These are phyloP conservation scores for Monosporascus sp. DNA, from an alignment of 2,329 filamentous ascomycete genomes.

Conservation along the genomic window DNA sequence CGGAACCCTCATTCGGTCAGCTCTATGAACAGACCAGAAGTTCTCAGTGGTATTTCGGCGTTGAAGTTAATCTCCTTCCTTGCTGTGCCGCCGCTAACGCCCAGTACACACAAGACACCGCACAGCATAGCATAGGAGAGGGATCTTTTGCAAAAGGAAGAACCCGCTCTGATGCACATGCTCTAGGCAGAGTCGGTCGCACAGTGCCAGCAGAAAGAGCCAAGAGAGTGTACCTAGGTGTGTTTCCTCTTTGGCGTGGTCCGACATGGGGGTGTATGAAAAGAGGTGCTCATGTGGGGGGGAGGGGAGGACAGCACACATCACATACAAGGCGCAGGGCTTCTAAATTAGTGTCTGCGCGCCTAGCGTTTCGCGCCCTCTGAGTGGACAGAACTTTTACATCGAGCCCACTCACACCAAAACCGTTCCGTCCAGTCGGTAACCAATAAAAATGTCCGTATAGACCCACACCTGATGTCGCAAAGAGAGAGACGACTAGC, in stretches of 20 bases:
- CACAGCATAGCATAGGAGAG: not conserved
- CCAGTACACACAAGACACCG: too few species aligned
- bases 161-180: too few species aligned
- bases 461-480: not conserved
- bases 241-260: not conserved
- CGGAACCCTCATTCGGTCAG: too few species aligned
- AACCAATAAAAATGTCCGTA: slow-evolving; percentile 16
- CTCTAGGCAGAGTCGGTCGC: not conserved
- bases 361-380: not conserved
- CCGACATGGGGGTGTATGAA: slow-evolving; percentile 3
- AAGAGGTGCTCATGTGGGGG: slow-evolving; percentile 2
- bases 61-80: too few species aligned
- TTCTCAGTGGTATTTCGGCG: too few species aligned
- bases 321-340: slow-evolving; percentile 5
- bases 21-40: too few species aligned
- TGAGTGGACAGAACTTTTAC: not conserved
- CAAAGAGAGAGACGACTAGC: not conserved
- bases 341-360: slow-evolving; percentile 8
- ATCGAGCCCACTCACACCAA: not conserved
- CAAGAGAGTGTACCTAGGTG: slow-evolving; percentile 6
- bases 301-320: slow-evolving; percentile 12
- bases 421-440: slow-evolving; percentile 19
- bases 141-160: not conserved
- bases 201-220: slow-evolving; percentile 11
- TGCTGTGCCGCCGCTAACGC: too few species aligned